Base-by-base conservation (phyloP, 306 rosid genomes). In the Ammopiptanthus mongolicus region DNA sequence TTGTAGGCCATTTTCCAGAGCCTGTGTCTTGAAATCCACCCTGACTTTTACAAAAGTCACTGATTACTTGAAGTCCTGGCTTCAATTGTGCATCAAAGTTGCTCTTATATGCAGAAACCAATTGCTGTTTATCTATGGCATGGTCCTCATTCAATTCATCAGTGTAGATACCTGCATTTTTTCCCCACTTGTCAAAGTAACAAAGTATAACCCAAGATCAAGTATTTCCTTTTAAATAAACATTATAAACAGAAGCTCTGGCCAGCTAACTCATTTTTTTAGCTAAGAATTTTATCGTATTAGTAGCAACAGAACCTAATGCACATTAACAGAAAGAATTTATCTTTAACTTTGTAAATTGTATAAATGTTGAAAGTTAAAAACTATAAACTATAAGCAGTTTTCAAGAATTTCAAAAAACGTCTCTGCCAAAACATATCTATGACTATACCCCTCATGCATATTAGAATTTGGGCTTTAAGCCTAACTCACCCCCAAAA, bases 1-100 rank as follows among this genome's bases (percentile, higher is more conserved):
- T 82, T 3, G 93, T 85, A 7, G 90, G 75, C 96, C 97, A 92
- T 50, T 76, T 83, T 4, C 36, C 80, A 58, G 46, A 81, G 1
- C 60, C 83, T 11, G 18, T 84, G 33, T 79, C 87, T 3, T 83
- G 78, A n/a, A 29, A 22, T 71, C 59, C 75, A 8, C 66, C 82
- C 25, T 84, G 70, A 53, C 7, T 25, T 17, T 34, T 39, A 4
- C 5, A 31, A 52, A 34, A 33, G 61, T 73, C 76, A 21, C 13
- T 69, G 51, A 41, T 82, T 56, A 34, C 85, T 33, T 74, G 51
- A 74, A 79, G 33, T 68, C 50, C 76, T 22, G 76, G 41, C 82
- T 74, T 77, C 80, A 85, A 21, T 10, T 81, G 76, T 15, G 80
- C 67, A 4, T 33, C 81, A 44, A 61, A 47, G 42, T 73, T 56